Base-by-base conservation (phyloP, 768 basidiomycete genomes). In the Zangia roseola region DNA sequence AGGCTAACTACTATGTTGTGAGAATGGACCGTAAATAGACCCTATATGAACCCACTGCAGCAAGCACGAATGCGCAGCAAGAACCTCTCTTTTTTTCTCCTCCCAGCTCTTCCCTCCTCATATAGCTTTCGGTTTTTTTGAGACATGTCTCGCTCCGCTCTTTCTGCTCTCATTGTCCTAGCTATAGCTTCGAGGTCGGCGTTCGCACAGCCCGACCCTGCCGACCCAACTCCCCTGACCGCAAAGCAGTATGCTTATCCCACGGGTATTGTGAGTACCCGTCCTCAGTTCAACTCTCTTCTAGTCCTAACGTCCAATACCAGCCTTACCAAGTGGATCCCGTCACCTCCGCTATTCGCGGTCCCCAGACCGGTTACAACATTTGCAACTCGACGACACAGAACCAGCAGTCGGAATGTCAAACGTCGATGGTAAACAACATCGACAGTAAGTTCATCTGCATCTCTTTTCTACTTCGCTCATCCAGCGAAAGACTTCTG, bases 361-460 rank as follows among this genome's bases (percentile, higher is more conserved):
- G 85, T 10, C 61, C 69, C 13, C 87, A 88, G 61, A 45, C 43
- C 7, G 86, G 87, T 6, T 86, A 82, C 74, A 86, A 86, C 63
- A 56, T 69, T 3, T 88, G 85, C 59, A 88, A 87, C 69, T 78
- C 81, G 2, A 81, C 83, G 26, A 88, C 86, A 1, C 73, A 82
- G 51, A 77, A 74, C 67, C 79, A 78, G 53, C 43, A 72, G 4
- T 86, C 88, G 0, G 55, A 74, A 8, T 91, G 88, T 62, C 88
- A 91, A 67, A 91, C 86, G 1, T 69, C 72, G 10, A 76, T 80
- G 59, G 63, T 84, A 34, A 88, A 88, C 79, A 74, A 60, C 52
- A 74, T 78, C 3, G 57, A 55, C 4, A 73, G 80, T 68, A 24
- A 9, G 49, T 41, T 2, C 12, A 12, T n/a, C 6, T n/a, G 6